Conservation (phyloP, 2,329 filamentous ascomycete species). For the Ophiocordyceps robertsii region DNA sequence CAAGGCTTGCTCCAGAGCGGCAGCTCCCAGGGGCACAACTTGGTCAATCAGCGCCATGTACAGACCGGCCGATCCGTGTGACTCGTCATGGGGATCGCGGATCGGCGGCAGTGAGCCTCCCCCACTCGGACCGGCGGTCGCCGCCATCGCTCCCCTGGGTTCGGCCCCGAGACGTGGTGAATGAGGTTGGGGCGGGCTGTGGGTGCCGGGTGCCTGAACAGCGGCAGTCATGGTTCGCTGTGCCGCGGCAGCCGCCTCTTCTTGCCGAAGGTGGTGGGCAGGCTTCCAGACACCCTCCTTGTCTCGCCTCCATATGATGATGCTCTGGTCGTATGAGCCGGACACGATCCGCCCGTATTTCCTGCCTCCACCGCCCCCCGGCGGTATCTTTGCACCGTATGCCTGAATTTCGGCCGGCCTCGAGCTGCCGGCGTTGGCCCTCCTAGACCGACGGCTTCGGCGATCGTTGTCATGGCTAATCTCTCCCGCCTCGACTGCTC, state of each 20-base stretch:
- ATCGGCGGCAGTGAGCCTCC: background rate
- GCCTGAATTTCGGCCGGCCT: conserved; percentile 65
- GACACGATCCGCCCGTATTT: conserved; percentile 91
- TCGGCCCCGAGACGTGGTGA: background rate
- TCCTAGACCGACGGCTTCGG: conserved; percentile 23
- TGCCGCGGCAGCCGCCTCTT: conserved; percentile 48
- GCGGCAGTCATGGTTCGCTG: conserved; percentile 12
- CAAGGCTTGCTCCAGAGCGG: conserved; percentile 31
- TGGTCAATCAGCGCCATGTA: conserved; percentile 40
- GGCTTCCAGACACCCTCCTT: conserved; percentile 74
- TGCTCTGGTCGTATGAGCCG: conserved; percentile 88
- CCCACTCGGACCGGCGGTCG: background rate
- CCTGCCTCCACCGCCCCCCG: conserved; percentile 81
- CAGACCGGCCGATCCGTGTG: conserved; percentile 17
- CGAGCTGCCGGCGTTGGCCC: conserved; percentile 57
- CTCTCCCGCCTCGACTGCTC: conserved; percentile 37
- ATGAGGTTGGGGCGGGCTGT: background rate
- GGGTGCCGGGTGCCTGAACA: background rate
- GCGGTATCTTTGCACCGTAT: conserved; percentile 75
- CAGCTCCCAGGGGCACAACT: conserved; percentile 35
- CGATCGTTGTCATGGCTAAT: conserved; percentile 22
- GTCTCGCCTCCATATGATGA: conserved; percentile 89
- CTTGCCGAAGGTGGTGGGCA: conserved; percentile 61
- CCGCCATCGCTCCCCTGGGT: background rate
- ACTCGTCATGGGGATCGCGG: conserved; percentile 1